These are phyloP conservation scores for Anaeramoeba flamelloides DNA, from an alignment of 78 protist genomes.

Conservation along the genomic window DNA sequence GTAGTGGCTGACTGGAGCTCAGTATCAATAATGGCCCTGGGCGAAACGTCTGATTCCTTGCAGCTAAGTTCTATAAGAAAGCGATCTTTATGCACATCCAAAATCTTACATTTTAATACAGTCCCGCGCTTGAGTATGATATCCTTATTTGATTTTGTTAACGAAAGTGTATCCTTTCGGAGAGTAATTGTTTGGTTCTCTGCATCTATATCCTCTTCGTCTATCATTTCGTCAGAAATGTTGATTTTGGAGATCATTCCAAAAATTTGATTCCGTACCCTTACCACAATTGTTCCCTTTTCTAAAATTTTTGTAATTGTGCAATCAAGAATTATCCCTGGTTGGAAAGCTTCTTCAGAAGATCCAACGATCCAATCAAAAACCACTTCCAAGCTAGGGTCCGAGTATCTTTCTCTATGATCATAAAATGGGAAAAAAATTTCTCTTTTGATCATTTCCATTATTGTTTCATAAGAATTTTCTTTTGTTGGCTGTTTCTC, in stretches of 20 bases:
- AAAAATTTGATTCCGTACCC: background rate
- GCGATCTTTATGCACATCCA: background rate
- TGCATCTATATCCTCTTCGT: background rate
- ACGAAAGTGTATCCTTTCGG: background rate
- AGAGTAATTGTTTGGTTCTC: background rate
- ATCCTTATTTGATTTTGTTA: background rate
- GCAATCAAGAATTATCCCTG: background rate
- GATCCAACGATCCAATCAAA: background rate
- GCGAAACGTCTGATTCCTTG: background rate
- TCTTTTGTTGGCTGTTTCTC: too few species aligned
- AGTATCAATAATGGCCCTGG: background rate
- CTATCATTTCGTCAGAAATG: background rate
- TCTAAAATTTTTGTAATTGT: background rate
- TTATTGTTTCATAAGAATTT: too few species aligned
- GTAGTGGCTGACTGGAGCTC: too few species aligned
- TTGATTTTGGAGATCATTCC: background rate
- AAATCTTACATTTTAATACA: background rate
- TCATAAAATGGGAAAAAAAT: background rate
- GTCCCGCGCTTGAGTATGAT: background rate
- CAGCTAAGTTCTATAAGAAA: background rate
- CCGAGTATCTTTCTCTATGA: background rate
- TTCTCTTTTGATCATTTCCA: background rate
- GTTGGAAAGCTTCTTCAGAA: background rate
- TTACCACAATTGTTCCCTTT: background rate
- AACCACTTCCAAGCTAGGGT: background rate